Base-by-base conservation (phyloP, 2,329 filamentous ascomycete genomes). In the Cordyceps cateniannulata region DNA sequence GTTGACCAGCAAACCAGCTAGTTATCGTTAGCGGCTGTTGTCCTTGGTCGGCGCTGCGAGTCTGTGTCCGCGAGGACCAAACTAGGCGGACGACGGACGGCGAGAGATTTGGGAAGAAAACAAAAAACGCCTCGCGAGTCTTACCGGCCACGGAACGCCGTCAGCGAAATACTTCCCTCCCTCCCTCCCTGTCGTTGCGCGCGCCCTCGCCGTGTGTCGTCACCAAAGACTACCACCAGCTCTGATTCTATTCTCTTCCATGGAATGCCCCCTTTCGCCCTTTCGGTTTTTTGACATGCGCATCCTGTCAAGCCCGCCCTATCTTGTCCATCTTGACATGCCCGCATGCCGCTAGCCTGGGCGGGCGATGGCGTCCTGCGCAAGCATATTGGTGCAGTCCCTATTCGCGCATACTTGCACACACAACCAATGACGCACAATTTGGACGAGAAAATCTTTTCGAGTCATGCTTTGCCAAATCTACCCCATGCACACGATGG, bases 51-150 rank as follows among this genome's bases (percentile, higher is more conserved):
- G 4, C 32, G 7, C 10, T 35, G 32, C 14, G 10, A 35, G 10
- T 35, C 9, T 12, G 32, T 35, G 32, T 35, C 42, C 42, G 22
- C 42, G 42, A 42, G 38, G 32, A 9, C 40, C 4, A 6, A 42
- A 20, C 42, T 8, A 45, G 6, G n/a, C n/a, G n/a, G n/a, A n/a
- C n/a, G n/a, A n/a, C n/a, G n/a, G 8, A 18, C 9, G 25, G 35
- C 14, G 6, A 50, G 22, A 45, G 42, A 45, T 10, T 20, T 6
- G 20, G 5, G n/a, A 45, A 7, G n/a, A 45, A 10, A 20, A 45
- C n/a, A 7, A 45, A 55, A 55, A 55, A 55, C 52, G 52, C 52
- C 52, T 55, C 22, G 25, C 38, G 24, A 55, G 16, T 55, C 40
- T 32, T 27, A 7, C 38, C 35, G 38, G 29, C n/a, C 27, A 18